Conservation (phyloP, 2,329 filamentous ascomycete genomes). For the Byssothecium circinans region DNA sequence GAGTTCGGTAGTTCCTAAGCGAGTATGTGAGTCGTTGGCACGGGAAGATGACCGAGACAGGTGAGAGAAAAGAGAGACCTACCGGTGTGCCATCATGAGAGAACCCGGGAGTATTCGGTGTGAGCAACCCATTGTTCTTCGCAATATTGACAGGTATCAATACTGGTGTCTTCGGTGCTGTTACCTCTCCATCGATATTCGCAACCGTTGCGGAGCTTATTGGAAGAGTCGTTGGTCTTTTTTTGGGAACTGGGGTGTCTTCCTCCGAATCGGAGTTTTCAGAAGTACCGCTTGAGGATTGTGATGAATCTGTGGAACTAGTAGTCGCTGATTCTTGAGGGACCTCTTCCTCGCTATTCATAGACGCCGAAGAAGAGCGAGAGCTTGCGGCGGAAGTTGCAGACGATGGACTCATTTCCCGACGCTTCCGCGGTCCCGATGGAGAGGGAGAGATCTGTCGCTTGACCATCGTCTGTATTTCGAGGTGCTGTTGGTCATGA, state of each 20-base stretch:
- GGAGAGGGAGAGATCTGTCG: neutral
- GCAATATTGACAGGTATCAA: neutral
- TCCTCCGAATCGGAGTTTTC: neutral
- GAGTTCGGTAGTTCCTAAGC: neutral
- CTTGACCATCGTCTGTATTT: neutral
- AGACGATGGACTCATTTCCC: neutral
- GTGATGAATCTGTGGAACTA: neutral
- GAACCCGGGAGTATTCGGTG: neutral
- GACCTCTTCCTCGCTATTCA: neutral
- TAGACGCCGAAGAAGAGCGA: neutral
- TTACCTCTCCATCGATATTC: neutral
- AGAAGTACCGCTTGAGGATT: neutral
- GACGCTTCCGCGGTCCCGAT: neutral
- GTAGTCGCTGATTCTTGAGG: neutral
- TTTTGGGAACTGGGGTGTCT: neutral
- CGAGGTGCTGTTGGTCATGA: too few species aligned
- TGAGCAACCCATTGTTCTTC: neutral
- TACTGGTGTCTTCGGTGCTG: neutral
- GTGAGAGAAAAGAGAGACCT: neutral
- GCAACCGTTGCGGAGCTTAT: neutral
- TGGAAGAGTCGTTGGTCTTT: neutral
- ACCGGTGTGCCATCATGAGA: conserved; percentile 4
- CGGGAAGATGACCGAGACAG: neutral
- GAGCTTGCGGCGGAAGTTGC: neutral
- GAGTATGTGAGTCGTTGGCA: neutral